Evolutionary conservation across 208 protist species (phyloP), one percentile per base, ranked within the genome.

Genomic region (Leishmania gerbilli): DNA sequence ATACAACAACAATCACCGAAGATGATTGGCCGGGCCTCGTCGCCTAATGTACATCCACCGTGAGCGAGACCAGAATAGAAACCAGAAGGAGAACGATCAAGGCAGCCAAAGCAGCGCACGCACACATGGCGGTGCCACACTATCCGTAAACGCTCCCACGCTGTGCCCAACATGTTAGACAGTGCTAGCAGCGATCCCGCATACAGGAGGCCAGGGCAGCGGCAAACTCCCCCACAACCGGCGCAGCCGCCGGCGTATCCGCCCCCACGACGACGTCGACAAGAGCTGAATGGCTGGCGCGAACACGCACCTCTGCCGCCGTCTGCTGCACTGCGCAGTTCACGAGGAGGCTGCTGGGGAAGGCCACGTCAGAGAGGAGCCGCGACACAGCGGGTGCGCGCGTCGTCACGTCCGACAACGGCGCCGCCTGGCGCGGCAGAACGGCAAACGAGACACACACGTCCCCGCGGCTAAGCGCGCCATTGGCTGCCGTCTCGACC

Each of bases 291-390:
- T 79, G 74, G 17, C 81, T 84, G 47, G 87, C 78, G 5, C 64
- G 72, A 5, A 79, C 67, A 40, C 77, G 68, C 77, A 84, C 79
- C 71, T 89, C 86, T 55, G 83, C 86, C 0, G 45, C 56, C 2
- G 76, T 81, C 78, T 89, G 85, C 64, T 87, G 78, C 15, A 79
- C 83, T 15, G 88, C 88, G 84, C 80, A 84, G 77, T 86, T 84
- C 37, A 91, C 71, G 7, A 82, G 69, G 49, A 89, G 15, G 19
- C 55, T 37, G n/a, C 81, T 81, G 0, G 86, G 71, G 1, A 87
- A 27, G 47, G 68, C 80, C 15, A 91, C 58, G 47, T 81, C 65
- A 55, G 88, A 85, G 42, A 79, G 40, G 24, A 82, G 74, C 17
- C 71, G 74, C 5, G 68, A 69, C 56, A 85, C 49, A 21, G 62